phyloP scores from a whole-genome alignment of 2,329 filamentous ascomycete species.

The Thielaviopsis ethacetica region DNA sequence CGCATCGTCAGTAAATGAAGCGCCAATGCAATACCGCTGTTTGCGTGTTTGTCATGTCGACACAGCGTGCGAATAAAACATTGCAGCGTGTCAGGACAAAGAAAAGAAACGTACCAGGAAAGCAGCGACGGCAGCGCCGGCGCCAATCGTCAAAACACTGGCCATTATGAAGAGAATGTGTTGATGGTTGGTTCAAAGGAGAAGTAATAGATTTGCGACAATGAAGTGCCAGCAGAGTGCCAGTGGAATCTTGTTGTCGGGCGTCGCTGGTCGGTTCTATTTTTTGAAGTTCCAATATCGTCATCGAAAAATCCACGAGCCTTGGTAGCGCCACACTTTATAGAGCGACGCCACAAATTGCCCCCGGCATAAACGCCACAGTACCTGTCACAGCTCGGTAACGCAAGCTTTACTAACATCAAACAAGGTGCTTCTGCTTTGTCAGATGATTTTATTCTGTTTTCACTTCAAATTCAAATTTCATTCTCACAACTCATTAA shows the following conservation, averaged over 20 bases:
- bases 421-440: neutral
- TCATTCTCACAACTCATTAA: neutral
- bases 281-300: slow-evolving; percentile 5
- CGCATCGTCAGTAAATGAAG: neutral
- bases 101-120: slow-evolving; percentile 27
- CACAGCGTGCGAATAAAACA: too few species aligned
- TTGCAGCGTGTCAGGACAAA: too few species aligned
- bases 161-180: slow-evolving; percentile 19
- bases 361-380: neutral
- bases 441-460: neutral
- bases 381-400: neutral
- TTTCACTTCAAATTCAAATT: neutral
- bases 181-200: too few species aligned
- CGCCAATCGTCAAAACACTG: slow-evolving; percentile 29
- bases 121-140: slow-evolving; percentile 33
- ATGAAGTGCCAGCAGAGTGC: neutral
- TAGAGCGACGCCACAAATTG: neutral
- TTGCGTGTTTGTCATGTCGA: too few species aligned
- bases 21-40: too few species aligned
- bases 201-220: neutral
- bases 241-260: neutral
- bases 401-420: neutral
- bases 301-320: slow-evolving; percentile 7
- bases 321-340: neutral
- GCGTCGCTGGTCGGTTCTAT: neutral